Evolutionary conservation across 257 asterid species (phyloP).

Genomic region (Rauvolfia tetraphylla): DNA sequence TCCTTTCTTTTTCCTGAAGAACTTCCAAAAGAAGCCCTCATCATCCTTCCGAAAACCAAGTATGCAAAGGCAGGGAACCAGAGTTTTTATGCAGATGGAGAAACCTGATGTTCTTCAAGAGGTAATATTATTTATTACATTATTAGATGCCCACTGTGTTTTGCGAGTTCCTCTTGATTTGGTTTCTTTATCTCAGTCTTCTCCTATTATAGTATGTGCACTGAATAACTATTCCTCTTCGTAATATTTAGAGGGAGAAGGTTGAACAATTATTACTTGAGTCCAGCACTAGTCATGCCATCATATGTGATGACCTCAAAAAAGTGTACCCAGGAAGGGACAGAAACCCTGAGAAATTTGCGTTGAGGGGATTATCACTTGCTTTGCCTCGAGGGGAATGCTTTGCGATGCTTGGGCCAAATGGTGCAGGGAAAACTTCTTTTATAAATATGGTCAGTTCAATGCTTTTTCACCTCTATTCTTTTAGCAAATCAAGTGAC

Average conservation of each 20-base stretch:
- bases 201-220: constrained; percentile 3
- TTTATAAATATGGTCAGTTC: constrained; percentile 85
- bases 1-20: constrained; percentile 47
- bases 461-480: constrained; percentile 9
- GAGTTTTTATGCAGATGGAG: constrained; percentile 67
- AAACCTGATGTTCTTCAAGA: constrained; percentile 77
- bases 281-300: constrained; percentile 54
- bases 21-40: constrained; percentile 41
- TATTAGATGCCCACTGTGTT: no score
- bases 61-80: constrained; percentile 65
- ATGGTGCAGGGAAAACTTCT: constrained; percentile 98
- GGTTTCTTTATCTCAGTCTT: constrained; percentile 14
- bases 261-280: constrained; percentile 73
- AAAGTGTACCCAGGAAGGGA: constrained; percentile 86
- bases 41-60: constrained; percentile 63
- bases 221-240: constrained; percentile 24
- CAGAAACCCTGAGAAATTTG: constrained; percentile 87
- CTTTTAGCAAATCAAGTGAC: neutral
- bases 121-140: constrained; percentile 40
- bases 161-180: constrained; percentile 6
- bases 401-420: constrained; percentile 98
- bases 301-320: constrained; percentile 69
- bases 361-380: constrained; percentile 85
- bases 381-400: constrained; percentile 95
- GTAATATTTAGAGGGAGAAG: constrained; percentile 78